Evolutionary conservation across 2,329 filamentous ascomycete species (phyloP), one percentile per base, ranked within the genome.

Genomic region (Epichloe gansuensis): DNA sequence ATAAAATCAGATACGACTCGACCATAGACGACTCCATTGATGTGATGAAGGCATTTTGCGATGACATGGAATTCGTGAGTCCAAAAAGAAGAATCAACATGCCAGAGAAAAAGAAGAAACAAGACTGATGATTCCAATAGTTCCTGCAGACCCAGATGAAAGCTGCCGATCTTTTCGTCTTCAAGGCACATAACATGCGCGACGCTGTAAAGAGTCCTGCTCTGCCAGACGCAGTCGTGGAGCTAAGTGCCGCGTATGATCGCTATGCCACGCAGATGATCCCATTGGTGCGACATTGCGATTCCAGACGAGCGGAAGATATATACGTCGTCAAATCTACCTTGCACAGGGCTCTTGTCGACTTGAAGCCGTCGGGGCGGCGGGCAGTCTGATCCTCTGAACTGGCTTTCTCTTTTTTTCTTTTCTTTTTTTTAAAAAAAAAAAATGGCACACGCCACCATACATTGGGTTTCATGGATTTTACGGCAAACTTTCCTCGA

Each of bases 141-240:
- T 47, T 47, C 23, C 31, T 36, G n/a, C 38, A 49, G 4, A 49
- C 47, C 2, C 47, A 42, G 38, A 13, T 49, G 8, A 49, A 49
- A 41, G 38, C 47, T 5, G 47, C 38, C 12, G 47, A 49, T 34
- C 36, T 49, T 34, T 36, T 41, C 13, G 45, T 47, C 15, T 49
- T 49, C 47, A 49, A 49, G 36, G 47, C 47, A 35, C 13, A 40
- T 13, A 41, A 49, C 25, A 49, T 49, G 36, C 36, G 47, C 13
- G 38, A 49, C 21, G 21, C 47, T 11, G 36, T 42, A 9, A 31
- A 49, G 13, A 39, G 23, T n/a, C 13, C 47, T n/a, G 12, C 21
- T 6, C 21, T 49, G 8, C 23, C 47, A 42, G 38, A 49, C 15
- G 23, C 36, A 11, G 23, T 42, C 25, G 38, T 49, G 7, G 4